Evolutionary conservation across 176 grass and related monocot genomes (phyloP), one percentile per base, ranked within the genome.

Genomic region (Triticum turgidum): DNA sequence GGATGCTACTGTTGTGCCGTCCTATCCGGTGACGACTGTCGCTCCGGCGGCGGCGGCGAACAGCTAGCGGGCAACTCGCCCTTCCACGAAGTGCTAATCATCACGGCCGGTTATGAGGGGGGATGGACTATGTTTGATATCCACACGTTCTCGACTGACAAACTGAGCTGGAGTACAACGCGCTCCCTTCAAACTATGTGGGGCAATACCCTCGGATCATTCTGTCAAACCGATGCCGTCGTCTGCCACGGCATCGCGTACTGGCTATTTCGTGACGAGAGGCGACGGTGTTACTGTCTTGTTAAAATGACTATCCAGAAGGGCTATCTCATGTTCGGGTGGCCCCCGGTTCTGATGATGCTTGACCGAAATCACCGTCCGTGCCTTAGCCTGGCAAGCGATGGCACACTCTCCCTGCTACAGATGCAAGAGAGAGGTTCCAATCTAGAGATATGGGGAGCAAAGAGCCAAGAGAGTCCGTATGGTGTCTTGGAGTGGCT

Each of bases 291-390:
- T 59, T 9, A 0, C 54, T 0, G 0, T 59, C 1, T 59, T 9
- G 0, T 59, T 21, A 2, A 21, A 9, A 0, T 59, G 54, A 1
- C 3, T 21, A 0, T 0, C 14, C 18, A 21, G 15, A 2, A 7
- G 0, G 6, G 0, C 54, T 0, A 58, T 21, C 5, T 58, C 54
- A 58, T 2, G 5, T 58, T 58, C 54, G 18, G 54, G 54, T 21
- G 18, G 6, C 54, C 54, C 18, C 0, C 6, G 17, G 54, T 58
- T 0, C 1, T 18, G 18, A 58, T 58, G 17, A 0, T 7, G 52
- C 15, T 1, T 20, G 0, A 7, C 52, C 52, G 52, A 3, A 0
- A 20, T 5, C 52, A 20, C 52, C 17, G 17, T 0, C 52, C 52
- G 17, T 58, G 54, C 54, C 15, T 58, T 20, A 20, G 54, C 54